These are phyloP conservation scores for Pyrus betulifolia DNA, from an alignment of 306 rosid genomes.

Conservation along the genomic window DNA sequence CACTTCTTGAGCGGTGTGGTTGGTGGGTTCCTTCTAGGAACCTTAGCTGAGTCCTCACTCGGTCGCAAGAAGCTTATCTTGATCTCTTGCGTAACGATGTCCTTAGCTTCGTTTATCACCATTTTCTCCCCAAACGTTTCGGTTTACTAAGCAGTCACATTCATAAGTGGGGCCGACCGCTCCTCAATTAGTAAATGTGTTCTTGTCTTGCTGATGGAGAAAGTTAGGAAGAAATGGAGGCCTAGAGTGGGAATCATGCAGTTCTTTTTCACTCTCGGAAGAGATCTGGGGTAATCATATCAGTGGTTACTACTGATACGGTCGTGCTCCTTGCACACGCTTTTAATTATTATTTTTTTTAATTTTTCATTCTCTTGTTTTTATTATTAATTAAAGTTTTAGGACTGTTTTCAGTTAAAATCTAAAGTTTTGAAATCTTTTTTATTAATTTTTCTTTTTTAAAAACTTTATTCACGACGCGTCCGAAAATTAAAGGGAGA, in stretches of 20 bases:
- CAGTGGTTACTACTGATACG: too few relatives aligned
- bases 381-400: too few relatives aligned
- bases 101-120: neutral
- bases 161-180: constrained; percentile 1
- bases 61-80: neutral
- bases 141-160: constrained; percentile 3
- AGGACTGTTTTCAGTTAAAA: too few relatives aligned
- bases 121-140: constrained; percentile 2
- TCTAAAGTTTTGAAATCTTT: too few relatives aligned
- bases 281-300: too few relatives aligned
- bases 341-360: too few relatives aligned
- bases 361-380: too few relatives aligned
- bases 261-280: constrained; percentile 6
- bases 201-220: constrained; percentile 10
- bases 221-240: constrained; percentile 8
- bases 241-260: constrained; percentile 12
- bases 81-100: constrained; percentile 5
- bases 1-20: constrained; percentile 16
- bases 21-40: constrained; percentile 20
- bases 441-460: too few relatives aligned
- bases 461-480: too few relatives aligned
- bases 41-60: too few relatives aligned
- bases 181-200: constrained; percentile 8
- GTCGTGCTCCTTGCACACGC: too few relatives aligned
- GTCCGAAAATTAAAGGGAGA: too few relatives aligned